Conservation (phyloP, 2,329 filamentous ascomycete species). For the Mariannaea elegans region DNA sequence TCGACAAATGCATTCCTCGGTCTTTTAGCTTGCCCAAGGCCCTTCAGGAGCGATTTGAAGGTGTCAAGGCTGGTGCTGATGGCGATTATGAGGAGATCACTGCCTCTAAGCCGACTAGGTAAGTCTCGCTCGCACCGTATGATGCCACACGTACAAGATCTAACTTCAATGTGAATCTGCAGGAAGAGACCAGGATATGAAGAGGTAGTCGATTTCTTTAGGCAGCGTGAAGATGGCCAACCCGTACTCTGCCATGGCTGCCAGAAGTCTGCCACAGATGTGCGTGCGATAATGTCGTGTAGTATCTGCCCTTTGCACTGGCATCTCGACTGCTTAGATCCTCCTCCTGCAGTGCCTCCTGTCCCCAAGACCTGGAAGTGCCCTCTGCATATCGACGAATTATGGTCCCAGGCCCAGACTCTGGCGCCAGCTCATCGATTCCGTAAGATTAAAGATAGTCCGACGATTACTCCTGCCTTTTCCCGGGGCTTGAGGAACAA, state of each 20-base stretch:
- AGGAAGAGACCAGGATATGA: slow-evolving; percentile 66
- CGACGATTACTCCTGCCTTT: slow-evolving; percentile 61
- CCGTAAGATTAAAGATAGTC: slow-evolving; percentile 66
- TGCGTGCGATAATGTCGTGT: slow-evolving; percentile 83
- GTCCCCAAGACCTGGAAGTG: slow-evolving; percentile 85
- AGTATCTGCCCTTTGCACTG: slow-evolving; percentile 83
- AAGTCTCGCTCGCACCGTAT: slow-evolving; percentile 47
- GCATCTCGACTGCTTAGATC: slow-evolving; percentile 93
- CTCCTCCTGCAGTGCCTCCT: slow-evolving; percentile 82
- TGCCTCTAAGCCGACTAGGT: slow-evolving; percentile 70
- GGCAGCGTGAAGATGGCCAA: slow-evolving; percentile 77
- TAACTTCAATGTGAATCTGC: background rate
- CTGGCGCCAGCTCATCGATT: slow-evolving; percentile 69
- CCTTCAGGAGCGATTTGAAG: slow-evolving; percentile 80
- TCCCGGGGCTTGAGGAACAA: slow-evolving; percentile 75
- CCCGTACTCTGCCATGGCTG: slow-evolving; percentile 82
- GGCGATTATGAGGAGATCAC: slow-evolving; percentile 81
- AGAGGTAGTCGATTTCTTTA: slow-evolving; percentile 72
- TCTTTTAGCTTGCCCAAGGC: slow-evolving; percentile 77
- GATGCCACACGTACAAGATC: background rate
- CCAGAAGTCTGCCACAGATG: slow-evolving; percentile 67
- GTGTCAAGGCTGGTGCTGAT: slow-evolving; percentile 77
- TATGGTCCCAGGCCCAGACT: slow-evolving; percentile 68
- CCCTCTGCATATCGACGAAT: slow-evolving; percentile 83
- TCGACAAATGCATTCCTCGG: slow-evolving; percentile 75